phyloP scores from a whole-genome alignment of 768 basidiomycete genomes.

The Tephrocybe sp. region DNA sequence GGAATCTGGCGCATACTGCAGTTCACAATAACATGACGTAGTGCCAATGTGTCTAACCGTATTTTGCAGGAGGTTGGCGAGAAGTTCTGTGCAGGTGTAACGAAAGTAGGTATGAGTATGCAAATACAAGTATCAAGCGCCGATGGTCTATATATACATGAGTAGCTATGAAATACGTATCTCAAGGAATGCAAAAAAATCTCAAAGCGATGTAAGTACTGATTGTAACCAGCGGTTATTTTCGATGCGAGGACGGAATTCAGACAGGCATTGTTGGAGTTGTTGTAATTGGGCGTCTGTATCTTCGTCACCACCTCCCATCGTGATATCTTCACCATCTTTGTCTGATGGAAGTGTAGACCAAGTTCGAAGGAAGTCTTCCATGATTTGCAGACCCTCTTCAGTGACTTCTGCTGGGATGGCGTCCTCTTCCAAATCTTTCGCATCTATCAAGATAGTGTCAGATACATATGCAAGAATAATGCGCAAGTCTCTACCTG shows the following conservation, averaged over 20 bases:
- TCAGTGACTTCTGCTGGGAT: constrained; percentile 62
- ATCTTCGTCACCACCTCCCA: constrained; percentile 30
- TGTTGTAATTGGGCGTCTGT: constrained; percentile 44
- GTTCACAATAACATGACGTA: no score
- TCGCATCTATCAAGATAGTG: background rate
- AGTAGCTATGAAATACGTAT: no score
- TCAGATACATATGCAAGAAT: background rate
- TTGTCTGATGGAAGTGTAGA: constrained; percentile 36
- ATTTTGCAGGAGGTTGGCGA: no score
- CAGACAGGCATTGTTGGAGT: constrained; percentile 60
- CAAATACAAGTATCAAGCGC: no score
- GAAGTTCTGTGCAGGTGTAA: no score
- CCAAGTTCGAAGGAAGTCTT: constrained; percentile 74
- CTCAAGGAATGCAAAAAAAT: background rate
- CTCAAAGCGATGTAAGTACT: constrained; percentile 41
- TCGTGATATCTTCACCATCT: constrained; percentile 46
- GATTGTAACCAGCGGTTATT: constrained; percentile 75
- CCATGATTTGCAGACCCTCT: constrained; percentile 78
- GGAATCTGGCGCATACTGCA: no score
- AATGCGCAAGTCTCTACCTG: constrained; percentile 3
- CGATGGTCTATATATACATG: no score
- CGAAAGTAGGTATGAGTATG: no score
- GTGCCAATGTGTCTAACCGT: no score
- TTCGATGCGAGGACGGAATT: constrained; percentile 69
- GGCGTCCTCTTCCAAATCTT: constrained; percentile 29